Evolutionary conservation across 805 yeast genomes (phyloP), one percentile per base, ranked within the genome.

Genomic region (Candida taoyuanica): DNA sequence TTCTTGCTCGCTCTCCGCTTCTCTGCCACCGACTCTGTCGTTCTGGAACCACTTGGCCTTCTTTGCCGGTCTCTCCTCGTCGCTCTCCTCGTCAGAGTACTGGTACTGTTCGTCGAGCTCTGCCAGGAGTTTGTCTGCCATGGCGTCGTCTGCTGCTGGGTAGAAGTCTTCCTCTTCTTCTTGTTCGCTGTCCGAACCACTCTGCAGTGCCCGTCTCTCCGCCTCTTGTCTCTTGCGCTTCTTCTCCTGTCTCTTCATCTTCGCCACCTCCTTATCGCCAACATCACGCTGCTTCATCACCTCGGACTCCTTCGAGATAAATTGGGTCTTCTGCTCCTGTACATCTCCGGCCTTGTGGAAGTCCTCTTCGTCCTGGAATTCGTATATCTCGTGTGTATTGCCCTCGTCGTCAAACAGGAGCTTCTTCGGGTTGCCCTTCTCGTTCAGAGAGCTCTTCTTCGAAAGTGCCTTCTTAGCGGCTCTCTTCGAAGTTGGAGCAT

Each of bases 401-500:
- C 99, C 99, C 3, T 91, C 97, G 46, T 93, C 98, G 56, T 93
- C 99, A 56, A 91, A 93, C 39, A 75, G 71, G 50, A 91, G 60
- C 58, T 88, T 93, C 16, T 83, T 77, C 14, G 96, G 82, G 40
- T 76, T 74, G 1, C 86, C 85, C 45, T 73, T 74, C 12, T 69
- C 58, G 33, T 78, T 65, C 17, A 78, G 49, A 2, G 88, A 74
- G 28, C 76, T 73, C 59, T 91, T 93, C 67, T 85, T 88, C 11
- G 96, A 85, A 26, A 89, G 67, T 0, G 97, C 97, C 50, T 76
- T 80, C 69, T 86, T 93, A 30, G 77, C 78, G 5, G 82, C 81
- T 50, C 98, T 75, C 56, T 84, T 93, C 2, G 98, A 91, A 0
- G 80, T 77, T 9, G 87, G 85, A 1, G 68, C 62, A 4, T 67